phyloP scores from a whole-genome alignment of 768 basidiomycete species.

The Gloeophyllum trabeum region DNA sequence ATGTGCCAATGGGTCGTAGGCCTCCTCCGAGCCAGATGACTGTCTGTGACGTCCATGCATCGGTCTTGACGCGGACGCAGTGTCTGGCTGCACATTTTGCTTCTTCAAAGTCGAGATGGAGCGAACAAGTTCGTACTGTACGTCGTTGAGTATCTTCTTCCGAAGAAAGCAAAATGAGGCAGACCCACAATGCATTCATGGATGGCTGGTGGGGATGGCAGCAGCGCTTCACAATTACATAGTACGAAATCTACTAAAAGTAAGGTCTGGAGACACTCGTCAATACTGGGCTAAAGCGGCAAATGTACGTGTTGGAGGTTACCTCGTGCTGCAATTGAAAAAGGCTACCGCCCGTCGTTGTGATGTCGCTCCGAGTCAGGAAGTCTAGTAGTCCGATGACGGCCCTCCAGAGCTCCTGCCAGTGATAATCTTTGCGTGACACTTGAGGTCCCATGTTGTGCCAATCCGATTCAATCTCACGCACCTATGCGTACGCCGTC shows the following conservation, averaged over 20 bases:
- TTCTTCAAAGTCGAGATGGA: slow-evolving; percentile 36
- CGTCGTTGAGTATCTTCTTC: background rate
- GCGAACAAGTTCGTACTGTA: slow-evolving; percentile 56
- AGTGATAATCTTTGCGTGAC: slow-evolving; percentile 48
- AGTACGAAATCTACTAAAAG: slow-evolving; percentile 40
- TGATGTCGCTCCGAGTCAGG: slow-evolving; percentile 39
- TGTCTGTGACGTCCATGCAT: slow-evolving; percentile 10
- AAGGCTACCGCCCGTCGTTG: too few species aligned
- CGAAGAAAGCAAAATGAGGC: background rate
- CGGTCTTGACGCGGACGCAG: background rate
- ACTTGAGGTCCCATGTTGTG: too few species aligned
- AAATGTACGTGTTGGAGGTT: background rate
- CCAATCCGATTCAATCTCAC: too few species aligned
- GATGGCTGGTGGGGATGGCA: slow-evolving; percentile 40
- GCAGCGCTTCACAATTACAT: slow-evolving; percentile 37
- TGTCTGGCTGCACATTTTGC: slow-evolving; percentile 16
- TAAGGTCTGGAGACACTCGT: slow-evolving; percentile 28
- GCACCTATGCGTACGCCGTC: slow-evolving; percentile 42
- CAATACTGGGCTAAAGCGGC: background rate
- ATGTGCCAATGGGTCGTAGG: slow-evolving; percentile 26
- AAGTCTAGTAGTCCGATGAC: slow-evolving; percentile 45
- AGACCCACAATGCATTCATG: slow-evolving; percentile 52
- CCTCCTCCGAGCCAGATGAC: slow-evolving; percentile 19
- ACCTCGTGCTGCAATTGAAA: too few species aligned
- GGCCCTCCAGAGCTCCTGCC: slow-evolving; percentile 55